Conservation (phyloP, 176 grass and related monocot genomes). For the Guadua angustifolia region DNA sequence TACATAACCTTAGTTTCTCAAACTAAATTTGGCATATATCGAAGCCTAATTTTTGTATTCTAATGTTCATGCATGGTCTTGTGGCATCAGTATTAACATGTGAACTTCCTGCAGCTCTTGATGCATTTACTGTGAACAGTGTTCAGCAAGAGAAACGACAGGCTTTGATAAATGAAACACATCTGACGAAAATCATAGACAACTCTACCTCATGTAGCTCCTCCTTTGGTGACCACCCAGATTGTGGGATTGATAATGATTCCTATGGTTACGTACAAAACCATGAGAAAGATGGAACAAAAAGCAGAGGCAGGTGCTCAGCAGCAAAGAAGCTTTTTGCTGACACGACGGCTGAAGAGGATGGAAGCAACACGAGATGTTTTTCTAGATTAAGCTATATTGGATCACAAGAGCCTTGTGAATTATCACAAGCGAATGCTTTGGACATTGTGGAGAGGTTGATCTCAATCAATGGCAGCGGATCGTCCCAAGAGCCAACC, state of each 20-base stretch:
- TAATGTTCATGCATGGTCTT: background rate
- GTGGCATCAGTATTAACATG: slow-evolving; percentile 1
- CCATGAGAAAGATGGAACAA: slow-evolving; percentile 52
- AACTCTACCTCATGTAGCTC: slow-evolving; percentile 33
- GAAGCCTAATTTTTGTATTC: slow-evolving; percentile 16
- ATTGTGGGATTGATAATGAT: slow-evolving; percentile 41
- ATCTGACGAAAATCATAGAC: slow-evolving; percentile 31
- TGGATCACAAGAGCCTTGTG: slow-evolving; percentile 73
- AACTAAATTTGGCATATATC: background rate
- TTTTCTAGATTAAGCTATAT: slow-evolving; percentile 67
- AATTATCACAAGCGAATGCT: slow-evolving; percentile 79
- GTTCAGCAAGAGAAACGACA: slow-evolving; percentile 32
- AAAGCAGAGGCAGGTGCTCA: slow-evolving; percentile 53
- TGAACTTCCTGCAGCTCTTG: slow-evolving; percentile 31
- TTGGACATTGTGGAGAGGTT: slow-evolving; percentile 79
- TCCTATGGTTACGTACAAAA: slow-evolving; percentile 55
- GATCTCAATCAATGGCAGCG: slow-evolving; percentile 57
- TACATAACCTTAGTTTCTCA: slow-evolving; percentile 11
- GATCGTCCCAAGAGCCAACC: slow-evolving; percentile 60
- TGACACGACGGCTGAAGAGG: slow-evolving; percentile 42
- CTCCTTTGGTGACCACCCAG: slow-evolving; percentile 23
- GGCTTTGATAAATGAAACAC: slow-evolving; percentile 18
- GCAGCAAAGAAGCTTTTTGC: slow-evolving; percentile 69
- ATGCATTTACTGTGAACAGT: slow-evolving; percentile 12
- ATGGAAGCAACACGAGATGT: slow-evolving; percentile 31